phyloP scores from a whole-genome alignment of 2,329 filamentous ascomycete species.

The Whalleya microplaca region DNA sequence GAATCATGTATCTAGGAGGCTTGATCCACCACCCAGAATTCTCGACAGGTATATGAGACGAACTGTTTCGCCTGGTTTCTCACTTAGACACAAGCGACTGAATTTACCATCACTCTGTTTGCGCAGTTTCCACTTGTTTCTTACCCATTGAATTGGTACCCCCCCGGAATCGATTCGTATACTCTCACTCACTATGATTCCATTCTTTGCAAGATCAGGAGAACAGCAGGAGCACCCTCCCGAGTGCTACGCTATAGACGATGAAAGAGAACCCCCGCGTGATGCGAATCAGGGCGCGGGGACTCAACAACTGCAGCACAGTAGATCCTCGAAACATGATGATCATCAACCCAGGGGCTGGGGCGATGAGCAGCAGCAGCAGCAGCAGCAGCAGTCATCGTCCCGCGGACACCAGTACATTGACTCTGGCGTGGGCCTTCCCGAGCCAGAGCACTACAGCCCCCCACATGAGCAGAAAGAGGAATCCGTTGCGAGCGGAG shows the following conservation, averaged over 20 bases:
- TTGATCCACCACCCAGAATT: neutral
- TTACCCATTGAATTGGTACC: neutral
- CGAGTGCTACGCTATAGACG: constrained; percentile 25
- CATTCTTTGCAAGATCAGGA: constrained; percentile 7
- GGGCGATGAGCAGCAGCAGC: constrained; percentile 6
- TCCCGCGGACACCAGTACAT: constrained; percentile 16
- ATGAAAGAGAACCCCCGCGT: constrained; percentile 2
- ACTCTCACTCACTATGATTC: constrained; percentile 18
- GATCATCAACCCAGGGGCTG: constrained; percentile 22
- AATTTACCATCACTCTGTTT: neutral
- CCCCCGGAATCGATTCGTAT: neutral
- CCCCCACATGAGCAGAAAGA: neutral
- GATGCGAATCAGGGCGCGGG: constrained; percentile 1
- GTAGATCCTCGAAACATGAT: constrained; percentile 25
- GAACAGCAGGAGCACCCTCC: constrained; percentile 18
- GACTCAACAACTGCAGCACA: constrained; percentile 8
- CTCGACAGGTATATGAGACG: constrained; percentile 7
- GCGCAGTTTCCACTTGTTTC: neutral
- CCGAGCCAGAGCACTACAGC: neutral
- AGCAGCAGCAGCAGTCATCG: too few relatives aligned
- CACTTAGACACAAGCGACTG: neutral
- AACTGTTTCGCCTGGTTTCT: neutral
- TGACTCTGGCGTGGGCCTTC: constrained; percentile 22
- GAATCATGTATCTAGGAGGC: constrained; percentile 4
- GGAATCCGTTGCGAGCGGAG: neutral